phyloP scores from a whole-genome alignment of 1,284 basidiomycete species.

The Cutaneotrichosporon arboriforme region DNA sequence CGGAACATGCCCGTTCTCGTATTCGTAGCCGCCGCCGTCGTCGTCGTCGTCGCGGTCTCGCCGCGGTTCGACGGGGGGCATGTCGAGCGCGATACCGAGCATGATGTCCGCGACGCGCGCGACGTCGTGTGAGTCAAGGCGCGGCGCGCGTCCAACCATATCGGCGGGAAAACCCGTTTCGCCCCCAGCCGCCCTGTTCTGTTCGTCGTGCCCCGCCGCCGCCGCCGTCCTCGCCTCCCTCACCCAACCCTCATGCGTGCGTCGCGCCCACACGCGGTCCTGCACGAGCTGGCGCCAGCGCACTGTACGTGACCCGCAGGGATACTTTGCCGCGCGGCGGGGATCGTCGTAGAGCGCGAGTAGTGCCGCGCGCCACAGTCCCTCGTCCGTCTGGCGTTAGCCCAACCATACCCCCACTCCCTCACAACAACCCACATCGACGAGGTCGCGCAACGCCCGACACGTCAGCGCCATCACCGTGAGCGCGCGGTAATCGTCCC shows the following conservation, averaged over 20 bases:
- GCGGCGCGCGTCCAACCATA: no score
- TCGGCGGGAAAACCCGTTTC: no score
- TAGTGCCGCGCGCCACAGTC: slow-evolving; percentile 38
- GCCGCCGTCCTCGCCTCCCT: no score
- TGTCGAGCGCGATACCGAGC: no score
- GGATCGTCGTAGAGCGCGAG: slow-evolving; percentile 36
- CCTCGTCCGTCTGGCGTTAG: slow-evolving; percentile 31
- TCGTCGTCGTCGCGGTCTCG: no score
- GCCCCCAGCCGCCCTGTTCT: no score
- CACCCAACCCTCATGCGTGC: background rate
- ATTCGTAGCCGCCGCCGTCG: no score
- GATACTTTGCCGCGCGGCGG: slow-evolving; percentile 16
- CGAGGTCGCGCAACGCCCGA: slow-evolving; percentile 26
- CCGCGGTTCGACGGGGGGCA: no score
- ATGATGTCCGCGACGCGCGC: no score
- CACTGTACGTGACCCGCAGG: slow-evolving; percentile 2
- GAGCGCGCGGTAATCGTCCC: slow-evolving; percentile 15
- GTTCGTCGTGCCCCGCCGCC: no score
- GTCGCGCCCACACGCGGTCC: slow-evolving; percentile 17
- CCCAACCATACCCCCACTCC: background rate
- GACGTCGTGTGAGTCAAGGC: no score
- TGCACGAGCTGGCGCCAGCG: slow-evolving; percentile 32
- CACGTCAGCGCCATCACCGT: slow-evolving; percentile 29
- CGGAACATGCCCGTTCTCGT: no score
- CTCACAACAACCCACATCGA: slow-evolving; percentile 28